A percentile compares a stretch with the other conserved stretches of the same genome.
phyloP scores from a whole-genome alignment of 2,329 filamentous ascomycete species.

The Diplodia mutila region DNA sequence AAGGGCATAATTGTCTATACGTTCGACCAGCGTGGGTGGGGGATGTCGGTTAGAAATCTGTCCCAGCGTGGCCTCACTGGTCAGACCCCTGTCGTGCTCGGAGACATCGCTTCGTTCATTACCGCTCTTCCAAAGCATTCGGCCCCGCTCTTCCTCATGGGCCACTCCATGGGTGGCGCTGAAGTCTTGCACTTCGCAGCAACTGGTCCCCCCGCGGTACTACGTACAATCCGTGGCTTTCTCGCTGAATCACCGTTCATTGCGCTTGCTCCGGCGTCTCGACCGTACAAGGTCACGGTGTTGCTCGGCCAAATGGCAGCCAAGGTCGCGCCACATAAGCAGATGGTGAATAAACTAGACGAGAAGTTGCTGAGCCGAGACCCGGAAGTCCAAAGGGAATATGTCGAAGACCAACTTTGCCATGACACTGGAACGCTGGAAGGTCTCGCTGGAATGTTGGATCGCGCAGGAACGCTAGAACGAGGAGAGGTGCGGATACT shows the following conservation, averaged over 20 bases:
- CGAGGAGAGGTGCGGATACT: conserved; percentile 55
- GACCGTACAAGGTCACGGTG: conserved; percentile 67
- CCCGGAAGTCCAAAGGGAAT: conserved; percentile 61
- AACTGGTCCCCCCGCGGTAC: conserved; percentile 54
- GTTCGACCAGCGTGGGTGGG: conserved; percentile 91
- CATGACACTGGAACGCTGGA: conserved; percentile 88
- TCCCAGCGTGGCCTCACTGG: conserved; percentile 73
- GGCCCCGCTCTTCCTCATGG: conserved; percentile 78
- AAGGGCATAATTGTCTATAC: conserved; percentile 75
- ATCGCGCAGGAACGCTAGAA: conserved; percentile 67
- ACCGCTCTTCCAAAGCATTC: conserved; percentile 52
- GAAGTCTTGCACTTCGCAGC: conserved; percentile 67
- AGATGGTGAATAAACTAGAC: conserved; percentile 69
- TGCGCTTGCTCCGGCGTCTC: conserved; percentile 66
- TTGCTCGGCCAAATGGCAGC: conserved; percentile 68
- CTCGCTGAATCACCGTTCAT: conserved; percentile 80
- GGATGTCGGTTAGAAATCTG: conserved; percentile 66
- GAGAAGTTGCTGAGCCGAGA: conserved; percentile 69
- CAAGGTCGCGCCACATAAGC: conserved; percentile 67
- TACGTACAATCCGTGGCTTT: conserved; percentile 69
- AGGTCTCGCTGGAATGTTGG: conserved; percentile 75
- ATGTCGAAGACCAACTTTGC: conserved; percentile 69
- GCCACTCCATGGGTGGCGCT: conserved; percentile 89
- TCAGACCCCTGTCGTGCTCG: conserved; percentile 70
- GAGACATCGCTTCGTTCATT: conserved; percentile 79